Percentiles rank a stretch among this genome's conserved stretches.
These are phyloP conservation scores for Eremomyces bilateralis DNA, from an alignment of 495 filamentous ascomycete species.

Conservation along the genomic window DNA sequence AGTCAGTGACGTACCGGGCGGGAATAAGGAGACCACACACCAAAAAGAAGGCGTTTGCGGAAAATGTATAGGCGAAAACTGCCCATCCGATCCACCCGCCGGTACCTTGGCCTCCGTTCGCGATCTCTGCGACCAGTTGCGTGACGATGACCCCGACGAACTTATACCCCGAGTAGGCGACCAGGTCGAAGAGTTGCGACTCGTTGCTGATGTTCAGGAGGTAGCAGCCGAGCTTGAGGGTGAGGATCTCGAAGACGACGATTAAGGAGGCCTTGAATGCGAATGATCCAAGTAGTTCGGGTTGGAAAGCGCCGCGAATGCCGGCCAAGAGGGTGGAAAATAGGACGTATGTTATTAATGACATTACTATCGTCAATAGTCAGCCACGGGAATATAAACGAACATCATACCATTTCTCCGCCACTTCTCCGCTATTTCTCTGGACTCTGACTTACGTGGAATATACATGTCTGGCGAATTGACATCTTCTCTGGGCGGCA, in stretches of 20 bases:
- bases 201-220: conserved; percentile 79
- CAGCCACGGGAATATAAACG: no score
- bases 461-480: conserved; percentile 99
- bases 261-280: conserved; percentile 66
- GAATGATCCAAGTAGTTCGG: conserved; percentile 73
- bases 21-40: conserved; percentile 26
- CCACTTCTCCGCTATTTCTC: no score
- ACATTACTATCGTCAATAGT: conserved; percentile 56
- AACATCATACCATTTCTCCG: no score
- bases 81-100: conserved; percentile 75
- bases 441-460: conserved; percentile 30
- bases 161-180: conserved; percentile 96
- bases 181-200: conserved; percentile 68
- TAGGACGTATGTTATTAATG: conserved; percentile 91
- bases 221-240: conserved; percentile 80
- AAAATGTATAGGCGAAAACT: conserved; percentile 74
- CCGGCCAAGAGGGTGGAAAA: conserved; percentile 76
- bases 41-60: conserved; percentile 89
- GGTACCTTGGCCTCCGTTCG: conserved; percentile 56
- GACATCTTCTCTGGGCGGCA: conserved; percentile 88
- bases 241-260: conserved; percentile 67
- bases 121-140: conserved; percentile 49
- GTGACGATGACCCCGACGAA: conserved; percentile 91
- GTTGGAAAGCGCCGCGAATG: conserved; percentile 79
- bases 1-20: neutral